A percentile compares a stretch with the other conserved stretches of the same genome.
These are phyloP conservation scores for Taiozyma sp. DNA, from an alignment of 1,139 yeast species.

Conservation along the genomic window DNA sequence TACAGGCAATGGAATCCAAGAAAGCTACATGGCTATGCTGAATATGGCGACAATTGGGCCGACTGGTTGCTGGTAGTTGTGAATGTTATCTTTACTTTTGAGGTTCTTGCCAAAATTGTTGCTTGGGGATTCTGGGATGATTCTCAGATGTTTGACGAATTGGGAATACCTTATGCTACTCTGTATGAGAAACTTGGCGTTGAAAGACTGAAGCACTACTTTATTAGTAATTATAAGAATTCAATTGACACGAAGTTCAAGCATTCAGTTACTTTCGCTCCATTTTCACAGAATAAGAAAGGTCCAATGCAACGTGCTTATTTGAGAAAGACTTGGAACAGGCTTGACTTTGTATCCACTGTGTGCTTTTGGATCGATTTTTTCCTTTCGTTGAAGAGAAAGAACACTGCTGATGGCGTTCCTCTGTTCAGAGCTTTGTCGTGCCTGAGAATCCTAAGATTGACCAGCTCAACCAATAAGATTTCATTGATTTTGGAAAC, in stretches of 20 bases:
- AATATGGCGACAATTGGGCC: constrained; percentile 44
- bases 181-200: constrained; percentile 25
- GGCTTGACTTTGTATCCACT: constrained; percentile 73
- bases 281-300: constrained; percentile 16
- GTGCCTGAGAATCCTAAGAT: constrained; percentile 66
- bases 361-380: constrained; percentile 74
- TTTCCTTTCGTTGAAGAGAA: constrained; percentile 44
- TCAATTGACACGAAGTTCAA: constrained; percentile 9
- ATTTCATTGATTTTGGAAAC: constrained; percentile 71
- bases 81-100: constrained; percentile 60
- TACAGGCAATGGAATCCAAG: constrained; percentile 49
- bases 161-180: constrained; percentile 34
- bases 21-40: constrained; percentile 31
- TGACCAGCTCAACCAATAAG: constrained; percentile 72
- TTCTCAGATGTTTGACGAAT: constrained; percentile 48
- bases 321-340: constrained; percentile 78
- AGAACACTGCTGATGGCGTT: constrained; percentile 48
- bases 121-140: constrained; percentile 79
- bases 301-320: constrained; percentile 53
- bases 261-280: constrained; percentile 20
- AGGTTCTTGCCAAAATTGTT: constrained; percentile 52
- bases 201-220: constrained; percentile 17
- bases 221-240: constrained; percentile 2
- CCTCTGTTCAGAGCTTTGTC: constrained; percentile 70
- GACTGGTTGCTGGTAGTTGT: constrained; percentile 53